Conservation (phyloP, 495 filamentous ascomycete genomes). For the Aspergillus indologenus region DNA sequence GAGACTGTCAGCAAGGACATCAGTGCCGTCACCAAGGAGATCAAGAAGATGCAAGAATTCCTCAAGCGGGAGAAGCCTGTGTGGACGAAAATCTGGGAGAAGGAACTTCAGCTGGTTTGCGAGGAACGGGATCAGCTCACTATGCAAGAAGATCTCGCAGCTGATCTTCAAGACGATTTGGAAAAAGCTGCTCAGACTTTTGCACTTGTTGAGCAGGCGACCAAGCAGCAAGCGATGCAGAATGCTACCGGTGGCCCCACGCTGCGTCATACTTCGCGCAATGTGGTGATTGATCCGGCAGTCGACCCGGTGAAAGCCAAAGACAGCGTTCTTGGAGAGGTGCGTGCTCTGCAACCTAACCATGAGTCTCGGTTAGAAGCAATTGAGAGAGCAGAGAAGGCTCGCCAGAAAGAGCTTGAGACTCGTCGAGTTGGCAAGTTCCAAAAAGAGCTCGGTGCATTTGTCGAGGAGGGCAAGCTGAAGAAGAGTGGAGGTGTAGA, state of each 20-base stretch:
- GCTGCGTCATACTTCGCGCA: constrained; percentile 53
- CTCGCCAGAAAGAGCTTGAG: constrained; percentile 83
- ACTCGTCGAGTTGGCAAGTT: constrained; percentile 72
- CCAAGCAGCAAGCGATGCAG: constrained; percentile 88
- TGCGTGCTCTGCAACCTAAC: constrained; percentile 90
- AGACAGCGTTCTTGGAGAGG: constrained; percentile 87
- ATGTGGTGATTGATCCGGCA: constrained; percentile 60
- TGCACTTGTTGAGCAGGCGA: constrained; percentile 90
- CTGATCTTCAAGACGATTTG: constrained; percentile 89
- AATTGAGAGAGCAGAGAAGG: constrained; percentile 90
- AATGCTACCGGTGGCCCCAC: constrained; percentile 41
- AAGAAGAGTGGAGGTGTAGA: constrained; percentile 96
- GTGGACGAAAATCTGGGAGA: constrained; percentile 99
- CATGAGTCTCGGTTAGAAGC: constrained; percentile 90
- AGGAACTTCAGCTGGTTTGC: constrained; percentile 89
- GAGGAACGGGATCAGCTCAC: constrained; percentile 91
- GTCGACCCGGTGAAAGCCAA: constrained; percentile 78
- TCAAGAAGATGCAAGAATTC: constrained; percentile 94
- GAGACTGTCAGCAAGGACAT: constrained; percentile 87
- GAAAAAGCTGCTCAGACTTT: constrained; percentile 93
- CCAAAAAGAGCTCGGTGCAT: constrained; percentile 80
- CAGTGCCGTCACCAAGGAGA: constrained; percentile 70
- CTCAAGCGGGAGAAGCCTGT: constrained; percentile 87
- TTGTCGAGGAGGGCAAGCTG: constrained; percentile 87
- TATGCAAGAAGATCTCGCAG: constrained; percentile 88